A percentile compares a stretch with the other conserved stretches of the same genome.
These are phyloP conservation scores for Lycium barbarum DNA, from an alignment of 257 asterid species.

Conservation along the genomic window DNA sequence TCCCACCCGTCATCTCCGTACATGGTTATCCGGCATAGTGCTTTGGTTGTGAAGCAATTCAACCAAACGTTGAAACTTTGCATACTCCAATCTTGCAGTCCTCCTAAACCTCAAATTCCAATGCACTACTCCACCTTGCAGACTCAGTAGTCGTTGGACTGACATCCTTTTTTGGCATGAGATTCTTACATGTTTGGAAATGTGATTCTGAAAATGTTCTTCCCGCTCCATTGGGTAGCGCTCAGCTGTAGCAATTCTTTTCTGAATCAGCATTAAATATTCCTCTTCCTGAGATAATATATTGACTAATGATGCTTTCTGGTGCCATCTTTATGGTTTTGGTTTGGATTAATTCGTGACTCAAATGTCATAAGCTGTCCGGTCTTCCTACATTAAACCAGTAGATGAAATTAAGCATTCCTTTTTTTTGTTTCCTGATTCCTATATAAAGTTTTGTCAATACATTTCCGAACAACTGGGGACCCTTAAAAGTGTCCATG, in stretches of 20 bases:
- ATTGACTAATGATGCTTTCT: slow-evolving; percentile 4
- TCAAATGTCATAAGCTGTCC: not conserved
- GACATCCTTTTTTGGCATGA: not conserved
- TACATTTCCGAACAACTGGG: not conserved
- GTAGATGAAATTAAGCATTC: not conserved
- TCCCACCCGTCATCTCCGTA: too few relatives aligned
- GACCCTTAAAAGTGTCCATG: not conserved
- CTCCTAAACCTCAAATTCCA: not conserved
- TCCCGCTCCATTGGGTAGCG: not conserved
- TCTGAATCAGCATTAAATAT: not conserved
- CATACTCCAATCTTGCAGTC: not conserved
- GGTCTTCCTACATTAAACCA: not conserved
- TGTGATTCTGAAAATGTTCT: not conserved
- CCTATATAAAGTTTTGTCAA: not conserved
- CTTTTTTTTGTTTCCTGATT: not conserved
- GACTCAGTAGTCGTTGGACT: not conserved
- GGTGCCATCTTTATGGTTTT: slow-evolving; percentile 14
- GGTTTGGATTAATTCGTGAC: not conserved
- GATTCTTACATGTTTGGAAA: not conserved
- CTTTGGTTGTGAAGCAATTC: not conserved
- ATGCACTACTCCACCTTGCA: not conserved
- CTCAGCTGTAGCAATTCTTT: not conserved
- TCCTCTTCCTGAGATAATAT: not conserved
- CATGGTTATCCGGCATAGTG: too few relatives aligned
- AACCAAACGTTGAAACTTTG: not conserved